Conservation (phyloP, 164 flowering plant genomes). For the Aristolochia fimbriata region DNA sequence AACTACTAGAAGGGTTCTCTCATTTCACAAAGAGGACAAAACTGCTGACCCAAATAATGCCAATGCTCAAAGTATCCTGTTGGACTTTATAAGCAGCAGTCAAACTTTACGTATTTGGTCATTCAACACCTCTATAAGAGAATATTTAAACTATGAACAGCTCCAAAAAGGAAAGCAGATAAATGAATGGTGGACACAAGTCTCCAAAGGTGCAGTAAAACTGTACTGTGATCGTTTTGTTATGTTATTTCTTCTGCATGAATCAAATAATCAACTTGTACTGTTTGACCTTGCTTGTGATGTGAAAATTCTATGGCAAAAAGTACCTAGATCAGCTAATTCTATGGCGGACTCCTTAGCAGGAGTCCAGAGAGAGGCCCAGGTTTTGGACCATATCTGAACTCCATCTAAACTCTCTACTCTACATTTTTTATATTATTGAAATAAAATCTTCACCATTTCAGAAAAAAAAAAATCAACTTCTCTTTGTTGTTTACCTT, state of each 20-base stretch:
- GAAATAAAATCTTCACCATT: too few species aligned
- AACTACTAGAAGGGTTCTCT: constrained; percentile 76
- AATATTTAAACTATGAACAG: constrained; percentile 78
- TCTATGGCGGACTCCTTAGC: too few species aligned
- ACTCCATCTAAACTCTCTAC: too few species aligned
- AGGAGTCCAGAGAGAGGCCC: too few species aligned
- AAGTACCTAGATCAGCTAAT: too few species aligned
- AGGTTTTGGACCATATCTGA: too few species aligned
- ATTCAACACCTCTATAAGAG: constrained; percentile 69
- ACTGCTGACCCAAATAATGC: constrained; percentile 62
- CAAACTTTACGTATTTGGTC: constrained; percentile 95
- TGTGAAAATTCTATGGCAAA: too few species aligned
- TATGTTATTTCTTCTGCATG: too few species aligned
- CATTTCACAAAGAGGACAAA: constrained; percentile 88
- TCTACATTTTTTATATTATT: too few species aligned
- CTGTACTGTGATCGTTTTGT: not conserved
- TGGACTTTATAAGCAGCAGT: constrained; percentile 94
- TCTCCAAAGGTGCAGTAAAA: constrained; percentile 53
- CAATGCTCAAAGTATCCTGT: constrained; percentile 68
- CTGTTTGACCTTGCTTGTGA: too few species aligned
- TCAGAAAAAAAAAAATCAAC: too few species aligned
- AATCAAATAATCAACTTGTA: too few species aligned
- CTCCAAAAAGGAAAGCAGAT: constrained; percentile 98
- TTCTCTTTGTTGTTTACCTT: not conserved
- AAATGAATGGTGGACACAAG: constrained; percentile 99